Evolutionary conservation across 2,329 filamentous ascomycete genomes (phyloP).

Genomic region (Coniella lustricola): DNA sequence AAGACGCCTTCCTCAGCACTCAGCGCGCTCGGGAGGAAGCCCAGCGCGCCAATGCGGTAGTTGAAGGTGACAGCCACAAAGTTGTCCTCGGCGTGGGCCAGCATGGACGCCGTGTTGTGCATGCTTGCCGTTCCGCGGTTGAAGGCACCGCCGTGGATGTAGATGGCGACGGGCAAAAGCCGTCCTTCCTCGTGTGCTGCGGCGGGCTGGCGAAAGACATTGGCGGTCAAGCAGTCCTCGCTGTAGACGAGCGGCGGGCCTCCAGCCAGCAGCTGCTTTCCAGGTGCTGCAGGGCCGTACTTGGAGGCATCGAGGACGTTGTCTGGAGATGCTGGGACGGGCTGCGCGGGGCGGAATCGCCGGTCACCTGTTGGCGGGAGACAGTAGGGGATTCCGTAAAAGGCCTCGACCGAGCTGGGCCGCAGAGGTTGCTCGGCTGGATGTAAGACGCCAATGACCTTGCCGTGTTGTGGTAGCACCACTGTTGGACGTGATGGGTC

Average conservation of each 20-base stretch:
- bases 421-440: constrained; percentile 14
- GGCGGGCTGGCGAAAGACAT: constrained; percentile 20
- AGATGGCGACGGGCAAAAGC: constrained; percentile 30
- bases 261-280: constrained; percentile 9
- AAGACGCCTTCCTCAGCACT: constrained; percentile 44
- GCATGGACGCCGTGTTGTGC: constrained; percentile 44
- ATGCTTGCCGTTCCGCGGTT: constrained; percentile 32
- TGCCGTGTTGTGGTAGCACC: constrained; percentile 7
- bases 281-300: constrained; percentile 20
- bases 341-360: constrained; percentile 34
- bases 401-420: constrained; percentile 28
- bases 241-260: constrained; percentile 19
- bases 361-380: constrained; percentile 37
- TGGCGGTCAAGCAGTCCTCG: constrained; percentile 24
- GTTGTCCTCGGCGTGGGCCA: constrained; percentile 37
- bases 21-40: constrained; percentile 49
- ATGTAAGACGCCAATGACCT: constrained; percentile 20
- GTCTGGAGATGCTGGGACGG: constrained; percentile 22
- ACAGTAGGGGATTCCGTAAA: constrained; percentile 43
- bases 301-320: constrained; percentile 20
- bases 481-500: constrained; percentile 9
- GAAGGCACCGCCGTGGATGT: constrained; percentile 41
- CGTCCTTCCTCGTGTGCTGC: background rate
- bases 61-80: constrained; percentile 43
- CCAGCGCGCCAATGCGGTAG: constrained; percentile 50